Evolutionary conservation across 306 rosid genomes (phyloP).

Genomic region (apple (Malus domestica)): ASM211411v1 NC_041793.1:17204001-17204500

Average conservation of each 20-base stretch:
- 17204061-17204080: slow-evolving; percentile 68
- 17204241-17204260: not conserved
- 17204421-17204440: slow-evolving; percentile 45
- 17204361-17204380: slow-evolving; percentile 36
- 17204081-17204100: slow-evolving; percentile 54
- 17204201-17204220: slow-evolving; percentile 62
- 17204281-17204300: not conserved
- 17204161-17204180: slow-evolving; percentile 11
- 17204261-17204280: not conserved
- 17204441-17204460: not conserved
- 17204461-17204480: not conserved
- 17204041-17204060: slow-evolving; percentile 77
- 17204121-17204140: slow-evolving; percentile 42
- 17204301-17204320: slow-evolving; percentile 11
- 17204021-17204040: slow-evolving; percentile 63
- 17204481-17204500: too few species aligned
- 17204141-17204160: slow-evolving; percentile 24
- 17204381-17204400: slow-evolving; percentile 24
- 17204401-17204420: slow-evolving; percentile 40
- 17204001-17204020: slow-evolving; percentile 73
- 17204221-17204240: not conserved
- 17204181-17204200: slow-evolving; percentile 47
- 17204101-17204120: slow-evolving; percentile 16
- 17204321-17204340: slow-evolving; percentile 50
- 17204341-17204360: not conserved